Base-by-base conservation (phyloP, 2,329 filamentous ascomycete species). In the Alternaria rosae region DNA sequence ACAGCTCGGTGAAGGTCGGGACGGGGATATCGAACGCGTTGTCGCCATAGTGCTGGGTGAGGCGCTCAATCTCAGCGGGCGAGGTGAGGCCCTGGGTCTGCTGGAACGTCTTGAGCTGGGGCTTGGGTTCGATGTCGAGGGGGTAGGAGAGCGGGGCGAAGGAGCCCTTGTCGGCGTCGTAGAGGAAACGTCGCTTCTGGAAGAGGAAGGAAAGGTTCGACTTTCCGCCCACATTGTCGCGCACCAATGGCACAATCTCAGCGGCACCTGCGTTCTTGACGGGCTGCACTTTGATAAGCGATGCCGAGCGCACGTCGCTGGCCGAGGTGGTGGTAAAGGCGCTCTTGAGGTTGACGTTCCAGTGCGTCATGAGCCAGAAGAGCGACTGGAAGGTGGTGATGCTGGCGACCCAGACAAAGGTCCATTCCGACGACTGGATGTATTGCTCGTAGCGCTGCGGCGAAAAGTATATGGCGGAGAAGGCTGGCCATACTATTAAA, bases 11-110 rank as follows among this genome's bases (percentile, higher is more conserved):
- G 72, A 99, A 99, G 11, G 92, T 94, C 5, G 96, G 95, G 12
- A 99, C 94, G 7, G 96, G 95, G 54, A 99, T 99, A 76, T 99
- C 95, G 78, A 99, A 99, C 13, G 92, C 93, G 78, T 99, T 99
- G 72, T 90, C 86, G 73, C 95, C 95, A 86, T 98, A 99, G 82
- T 99, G 92, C 77, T 97, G 91, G 72, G 94, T 89, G 57, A 97
- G 84, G 62, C 89, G 88, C 59, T 91, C 87, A 62, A 97, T 85
- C 71, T 97, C 92, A n/a, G 88, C 85, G 68, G 89, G 85, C 59
- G 87, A 89, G 10, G 86, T 84, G 69, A 98, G 86, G 61, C 95
- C 95, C 74, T 87, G 88, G 9, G 89, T 92, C 63, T 87, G 84
- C 80, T 98, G 94, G 83, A 97, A 97, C 41, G 86, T 83, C 64